Base-by-base conservation (phyloP, 192 early-diverging fungal genomes). In the Oehlia diaphana region DNA sequence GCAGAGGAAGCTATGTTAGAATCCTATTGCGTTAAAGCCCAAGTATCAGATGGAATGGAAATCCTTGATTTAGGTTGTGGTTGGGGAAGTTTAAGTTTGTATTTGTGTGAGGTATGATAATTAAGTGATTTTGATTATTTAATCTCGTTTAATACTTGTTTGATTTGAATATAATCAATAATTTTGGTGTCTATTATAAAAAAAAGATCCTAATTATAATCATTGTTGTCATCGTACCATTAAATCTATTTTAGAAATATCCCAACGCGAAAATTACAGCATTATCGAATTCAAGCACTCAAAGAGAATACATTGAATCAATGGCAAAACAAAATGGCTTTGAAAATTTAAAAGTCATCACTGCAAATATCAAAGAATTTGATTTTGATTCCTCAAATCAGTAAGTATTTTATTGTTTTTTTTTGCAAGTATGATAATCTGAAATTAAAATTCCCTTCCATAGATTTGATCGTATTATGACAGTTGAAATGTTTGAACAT, bases 61-160 rank as follows among this genome's bases (percentile, higher is more conserved):
- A 88, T 92, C 61, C 70, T 92, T 19, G 91, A 92, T 81, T 80
- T 92, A 42, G 91, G 91, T 8, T 92, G 91, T 70, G 91, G 91
- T 28, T 92, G 91, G 91, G 91, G 90, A 2, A 86, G 83, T 39
- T 72, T 89, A 62, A 84, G 82, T n/a, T 82, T 92, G 19, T 92
- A 82, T 77, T 82, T 91, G 49, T 87, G 86, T 66, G 85, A 91
- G 81, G 87, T 88, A 49, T n/a, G 80, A 12, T 19, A 12, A 67
- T 16, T 9, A 16, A 33, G 13, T 33, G 33, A 67, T 16, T 67
- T 66, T 31, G 7, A 9, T 31, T 65, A 9, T 44, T 44, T 44
- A 44, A 9, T 44, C n/a, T 23, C 33, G 12, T 33, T 33, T 28
- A 0, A 33, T 67, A 4, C 35, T 37, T 37, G 4, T 37, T 37